Conservation (phyloP, 108 stramenopile species). For the Phaeodactylum tricornutum region DNA sequence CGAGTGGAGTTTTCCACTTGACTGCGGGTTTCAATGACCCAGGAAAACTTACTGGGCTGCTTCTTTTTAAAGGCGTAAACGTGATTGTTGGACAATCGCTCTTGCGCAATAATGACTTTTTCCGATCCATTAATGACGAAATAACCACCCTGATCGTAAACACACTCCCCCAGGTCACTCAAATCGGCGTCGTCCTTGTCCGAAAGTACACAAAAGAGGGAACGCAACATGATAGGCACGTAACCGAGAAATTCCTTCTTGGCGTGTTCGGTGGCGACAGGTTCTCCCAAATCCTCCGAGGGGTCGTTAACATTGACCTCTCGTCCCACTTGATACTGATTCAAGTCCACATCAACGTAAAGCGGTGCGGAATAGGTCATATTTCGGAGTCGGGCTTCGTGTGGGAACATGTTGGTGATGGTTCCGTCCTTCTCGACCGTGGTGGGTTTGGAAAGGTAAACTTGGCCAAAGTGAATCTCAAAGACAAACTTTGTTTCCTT, state of each 20-base stretch:
- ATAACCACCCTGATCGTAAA: constrained; percentile 99
- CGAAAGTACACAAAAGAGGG: constrained; percentile 87
- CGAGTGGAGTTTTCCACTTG: constrained; percentile 90
- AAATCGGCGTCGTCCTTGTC: constrained; percentile 93
- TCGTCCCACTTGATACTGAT: constrained; percentile 60
- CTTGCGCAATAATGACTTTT: constrained; percentile 98
- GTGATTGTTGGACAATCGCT: constrained; percentile 97
- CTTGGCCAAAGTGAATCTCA: constrained; percentile 93
- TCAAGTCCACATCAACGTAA: constrained; percentile 86
- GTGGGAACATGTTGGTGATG: constrained; percentile 94
- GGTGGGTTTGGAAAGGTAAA: constrained; percentile 89
- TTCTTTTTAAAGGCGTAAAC: constrained; percentile 98
- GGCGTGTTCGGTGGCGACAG: constrained; percentile 64
- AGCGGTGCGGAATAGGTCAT: constrained; percentile 95
- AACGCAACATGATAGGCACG: constrained; percentile 97
- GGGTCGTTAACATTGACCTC: constrained; percentile 75
- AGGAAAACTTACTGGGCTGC: constrained; percentile 90
- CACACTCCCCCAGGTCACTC: constrained; percentile 96
- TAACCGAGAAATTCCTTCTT: constrained; percentile 90
- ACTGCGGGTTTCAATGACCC: constrained; percentile 93
- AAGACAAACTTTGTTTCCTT: constrained; percentile 56
- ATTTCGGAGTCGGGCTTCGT: constrained; percentile 94
- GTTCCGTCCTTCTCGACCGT: constrained; percentile 86
- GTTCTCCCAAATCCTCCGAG: constrained; percentile 61
- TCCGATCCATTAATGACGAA: constrained; percentile 99